Percentiles rank a stretch among this genome's conserved stretches.
Conservation (phyloP, 345 rosid genomes). For the Pseudoturritis turrita region DNA sequence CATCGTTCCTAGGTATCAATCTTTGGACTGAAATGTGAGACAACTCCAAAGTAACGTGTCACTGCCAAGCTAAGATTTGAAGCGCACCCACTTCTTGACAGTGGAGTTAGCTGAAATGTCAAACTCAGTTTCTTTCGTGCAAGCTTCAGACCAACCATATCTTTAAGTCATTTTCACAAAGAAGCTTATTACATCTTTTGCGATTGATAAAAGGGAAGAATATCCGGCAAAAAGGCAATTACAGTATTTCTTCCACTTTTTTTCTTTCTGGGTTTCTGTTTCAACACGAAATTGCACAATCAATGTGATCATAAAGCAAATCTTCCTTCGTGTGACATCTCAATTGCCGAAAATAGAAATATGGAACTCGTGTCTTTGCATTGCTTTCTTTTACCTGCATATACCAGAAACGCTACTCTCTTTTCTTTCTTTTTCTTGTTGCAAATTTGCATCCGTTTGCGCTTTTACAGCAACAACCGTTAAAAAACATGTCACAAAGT, state of each 20-base stretch:
- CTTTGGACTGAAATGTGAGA: slow-evolving; percentile 2
- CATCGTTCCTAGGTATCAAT: not conserved
- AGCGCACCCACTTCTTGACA: not conserved
- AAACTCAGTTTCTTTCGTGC: slow-evolving; percentile 13
- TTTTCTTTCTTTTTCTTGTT: no score
- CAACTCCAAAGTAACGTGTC: slow-evolving; percentile 13
- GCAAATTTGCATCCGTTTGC: not conserved
- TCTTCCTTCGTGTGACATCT: not conserved
- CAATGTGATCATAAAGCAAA: not conserved
- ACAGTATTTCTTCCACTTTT: not conserved
- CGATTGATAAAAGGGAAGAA: not conserved
- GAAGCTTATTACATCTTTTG: not conserved
- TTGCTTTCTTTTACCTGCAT: not conserved
- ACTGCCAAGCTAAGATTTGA: slow-evolving; percentile 28
- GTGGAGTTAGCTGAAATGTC: slow-evolving; percentile 28
- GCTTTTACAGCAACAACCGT: no score
- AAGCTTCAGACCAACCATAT: slow-evolving; percentile 1
- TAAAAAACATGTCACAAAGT: not conserved
- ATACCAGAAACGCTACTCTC: not conserved
- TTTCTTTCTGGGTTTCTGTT: not conserved
- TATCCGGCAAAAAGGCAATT: not conserved
- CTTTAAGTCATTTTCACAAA: not conserved
- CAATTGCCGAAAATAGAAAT: not conserved
- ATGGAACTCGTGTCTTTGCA: slow-evolving; percentile 5
- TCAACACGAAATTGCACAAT: slow-evolving; percentile 11